These are phyloP conservation scores for Turritis glabra DNA, from an alignment of 345 rosid genomes.

Conservation along the genomic window DNA sequence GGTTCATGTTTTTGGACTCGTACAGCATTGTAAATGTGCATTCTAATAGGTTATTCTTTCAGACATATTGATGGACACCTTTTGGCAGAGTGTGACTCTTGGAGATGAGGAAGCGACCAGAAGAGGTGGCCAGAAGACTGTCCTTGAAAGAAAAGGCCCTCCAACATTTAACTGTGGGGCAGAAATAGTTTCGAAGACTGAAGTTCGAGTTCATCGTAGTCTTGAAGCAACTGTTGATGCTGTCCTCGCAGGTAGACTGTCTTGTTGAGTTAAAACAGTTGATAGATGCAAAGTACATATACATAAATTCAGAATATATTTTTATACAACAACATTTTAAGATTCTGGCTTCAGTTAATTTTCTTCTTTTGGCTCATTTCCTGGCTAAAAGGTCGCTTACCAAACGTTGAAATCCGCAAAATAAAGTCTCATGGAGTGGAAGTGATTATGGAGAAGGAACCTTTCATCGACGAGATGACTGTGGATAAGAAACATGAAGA, in stretches of 20 bases:
- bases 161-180: conserved; percentile 77
- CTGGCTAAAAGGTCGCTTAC: conserved; percentile 57
- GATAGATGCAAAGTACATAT: neutral
- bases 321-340: neutral
- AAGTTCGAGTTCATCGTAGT: conserved; percentile 83
- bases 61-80: conserved; percentile 18
- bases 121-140: conserved; percentile 86
- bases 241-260: conserved; percentile 60
- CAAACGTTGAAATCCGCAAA: conserved; percentile 68
- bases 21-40: neutral
- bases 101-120: conserved; percentile 90
- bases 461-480: conserved; percentile 23
- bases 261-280: neutral
- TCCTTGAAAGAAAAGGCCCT: conserved; percentile 87
- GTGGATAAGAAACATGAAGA: conserved; percentile 37
- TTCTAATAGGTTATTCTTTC: neutral
- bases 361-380: conserved; percentile 22
- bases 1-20: neutral
- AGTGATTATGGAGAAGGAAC: conserved; percentile 37
- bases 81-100: conserved; percentile 73
- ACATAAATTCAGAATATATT: neutral
- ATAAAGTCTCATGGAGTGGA: conserved; percentile 45
- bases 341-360: conserved; percentile 1
- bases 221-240: conserved; percentile 93
- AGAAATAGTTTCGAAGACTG: conserved; percentile 78